Percentiles rank a stretch among this genome's conserved stretches.
Conservation (phyloP, 225 moss, liverwort and hornwort genomes). For the Ulota crispa region DNA sequence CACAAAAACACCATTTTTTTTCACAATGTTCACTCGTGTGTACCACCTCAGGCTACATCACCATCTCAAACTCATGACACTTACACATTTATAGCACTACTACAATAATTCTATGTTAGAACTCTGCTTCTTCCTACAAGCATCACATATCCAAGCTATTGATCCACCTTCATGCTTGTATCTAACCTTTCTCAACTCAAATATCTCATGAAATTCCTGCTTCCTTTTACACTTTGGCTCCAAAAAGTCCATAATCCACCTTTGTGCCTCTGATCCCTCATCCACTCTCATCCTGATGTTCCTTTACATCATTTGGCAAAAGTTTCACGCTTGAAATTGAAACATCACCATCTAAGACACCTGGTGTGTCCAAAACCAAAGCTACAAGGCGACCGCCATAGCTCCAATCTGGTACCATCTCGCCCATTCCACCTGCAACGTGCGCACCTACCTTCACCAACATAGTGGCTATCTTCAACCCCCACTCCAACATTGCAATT, state of each 20-base stretch:
- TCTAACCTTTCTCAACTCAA: not conserved
- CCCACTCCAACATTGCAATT: not conserved
- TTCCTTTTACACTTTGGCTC: not conserved
- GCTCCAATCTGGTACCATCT: not conserved
- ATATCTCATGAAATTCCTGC: not conserved
- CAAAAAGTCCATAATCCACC: not conserved
- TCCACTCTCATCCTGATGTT: rapidly evolving
- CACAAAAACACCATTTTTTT: too few relatives aligned
- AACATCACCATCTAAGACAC: not conserved
- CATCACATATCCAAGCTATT: not conserved
- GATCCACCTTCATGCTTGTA: not conserved
- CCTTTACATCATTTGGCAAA: rapidly evolving
- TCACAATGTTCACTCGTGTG: too few relatives aligned
- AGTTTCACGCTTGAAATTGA: not conserved
- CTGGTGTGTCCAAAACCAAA: not conserved
- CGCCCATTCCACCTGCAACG: not conserved
- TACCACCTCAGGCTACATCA: too few relatives aligned
- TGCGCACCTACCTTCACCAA: not conserved
- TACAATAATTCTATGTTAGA: too few relatives aligned
- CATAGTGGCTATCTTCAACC: not conserved
- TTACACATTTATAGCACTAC: too few relatives aligned
- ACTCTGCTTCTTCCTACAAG: not conserved
- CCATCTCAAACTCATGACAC: too few relatives aligned
- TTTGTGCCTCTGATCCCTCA: not conserved
- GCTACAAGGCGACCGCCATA: not conserved